Evolutionary conservation across 495 filamentous ascomycete species (phyloP).

Genomic region (Parmelia sp.): DNA sequence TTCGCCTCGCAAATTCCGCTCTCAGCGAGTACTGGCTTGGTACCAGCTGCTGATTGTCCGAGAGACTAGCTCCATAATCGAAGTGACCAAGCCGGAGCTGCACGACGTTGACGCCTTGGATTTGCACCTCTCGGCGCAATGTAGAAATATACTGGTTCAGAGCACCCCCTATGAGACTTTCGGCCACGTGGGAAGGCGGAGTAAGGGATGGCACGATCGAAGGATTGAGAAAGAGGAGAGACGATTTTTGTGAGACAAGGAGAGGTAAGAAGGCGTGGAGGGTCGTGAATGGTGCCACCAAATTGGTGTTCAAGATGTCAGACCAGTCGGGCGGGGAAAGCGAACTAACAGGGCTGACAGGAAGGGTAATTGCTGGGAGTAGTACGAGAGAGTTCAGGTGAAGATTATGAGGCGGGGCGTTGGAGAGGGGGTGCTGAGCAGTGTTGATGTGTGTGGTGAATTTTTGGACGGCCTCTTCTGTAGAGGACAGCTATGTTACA

Average conservation of each 20-base stretch:
- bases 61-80: conserved; percentile 46
- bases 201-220: conserved; percentile 76
- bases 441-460: conserved; percentile 63
- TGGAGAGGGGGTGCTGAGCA: conserved; percentile 63
- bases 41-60: conserved; percentile 24
- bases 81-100: conserved; percentile 85
- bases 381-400: conserved; percentile 71
- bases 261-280: conserved; percentile 81
- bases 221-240: conserved; percentile 75
- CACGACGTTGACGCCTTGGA: conserved; percentile 66
- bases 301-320: conserved; percentile 81
- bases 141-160: conserved; percentile 72
- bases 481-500: conserved; percentile 56
- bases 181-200: conserved; percentile 77
- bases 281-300: conserved; percentile 85
- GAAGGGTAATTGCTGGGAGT: conserved; percentile 54
- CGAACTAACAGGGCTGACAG: conserved; percentile 71
- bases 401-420: conserved; percentile 66
- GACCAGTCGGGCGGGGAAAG: conserved; percentile 76
- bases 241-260: conserved; percentile 49
- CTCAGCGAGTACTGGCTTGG: conserved; percentile 16
- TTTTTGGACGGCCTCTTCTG: conserved; percentile 38
- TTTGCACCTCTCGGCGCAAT: conserved; percentile 66
- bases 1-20: conserved; percentile 13
- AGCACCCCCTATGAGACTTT: conserved; percentile 70